Evolutionary conservation across 495 filamentous ascomycete genomes (phyloP).

Genomic region (Letharia columbiana): DNA sequence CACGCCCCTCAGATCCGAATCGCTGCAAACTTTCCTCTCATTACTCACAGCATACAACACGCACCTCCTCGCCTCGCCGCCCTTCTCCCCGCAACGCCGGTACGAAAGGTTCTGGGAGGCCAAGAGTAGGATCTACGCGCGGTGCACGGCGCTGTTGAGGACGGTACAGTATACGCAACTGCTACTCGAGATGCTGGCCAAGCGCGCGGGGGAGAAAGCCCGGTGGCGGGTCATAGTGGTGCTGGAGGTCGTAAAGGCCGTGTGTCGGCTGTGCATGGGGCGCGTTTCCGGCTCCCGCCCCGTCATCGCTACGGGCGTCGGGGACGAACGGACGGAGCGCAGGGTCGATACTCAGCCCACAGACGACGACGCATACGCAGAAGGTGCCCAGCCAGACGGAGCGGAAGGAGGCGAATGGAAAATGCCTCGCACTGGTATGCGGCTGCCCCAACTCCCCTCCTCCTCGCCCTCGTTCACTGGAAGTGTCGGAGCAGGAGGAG

Average conservation of each 20-base stretch:
- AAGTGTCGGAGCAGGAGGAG: constrained; percentile 30
- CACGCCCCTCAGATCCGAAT: constrained; percentile 89
- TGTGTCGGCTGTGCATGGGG: constrained; percentile 75
- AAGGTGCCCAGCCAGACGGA: constrained; percentile 7
- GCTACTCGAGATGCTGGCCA: constrained; percentile 78
- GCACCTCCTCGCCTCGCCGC: constrained; percentile 65
- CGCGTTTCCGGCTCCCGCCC: constrained; percentile 53
- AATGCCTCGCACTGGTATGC: constrained; percentile 90
- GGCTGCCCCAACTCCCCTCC: constrained; percentile 70
- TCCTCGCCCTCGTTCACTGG: constrained; percentile 26
- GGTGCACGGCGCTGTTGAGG: constrained; percentile 69
- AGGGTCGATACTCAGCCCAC: constrained; percentile 27
- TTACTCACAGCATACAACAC: constrained; percentile 93
- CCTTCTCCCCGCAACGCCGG: constrained; percentile 62
- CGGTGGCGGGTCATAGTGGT: constrained; percentile 87
- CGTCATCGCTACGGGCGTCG: constrained; percentile 19
- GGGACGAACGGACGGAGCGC: constrained; percentile 13
- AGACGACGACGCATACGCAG: constrained; percentile 36
- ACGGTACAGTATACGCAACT: constrained; percentile 90
- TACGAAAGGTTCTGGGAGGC: constrained; percentile 87
- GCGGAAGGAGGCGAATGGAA: constrained; percentile 56
- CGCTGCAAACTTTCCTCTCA: constrained; percentile 78
- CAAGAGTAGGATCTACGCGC: constrained; percentile 64
- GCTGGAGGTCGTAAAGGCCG: constrained; percentile 76
- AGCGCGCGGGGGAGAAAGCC: constrained; percentile 66